These are phyloP conservation scores for Saksenaea vasiformis DNA, from an alignment of 371 early-diverging fungal genomes.

Conservation along the genomic window DNA sequence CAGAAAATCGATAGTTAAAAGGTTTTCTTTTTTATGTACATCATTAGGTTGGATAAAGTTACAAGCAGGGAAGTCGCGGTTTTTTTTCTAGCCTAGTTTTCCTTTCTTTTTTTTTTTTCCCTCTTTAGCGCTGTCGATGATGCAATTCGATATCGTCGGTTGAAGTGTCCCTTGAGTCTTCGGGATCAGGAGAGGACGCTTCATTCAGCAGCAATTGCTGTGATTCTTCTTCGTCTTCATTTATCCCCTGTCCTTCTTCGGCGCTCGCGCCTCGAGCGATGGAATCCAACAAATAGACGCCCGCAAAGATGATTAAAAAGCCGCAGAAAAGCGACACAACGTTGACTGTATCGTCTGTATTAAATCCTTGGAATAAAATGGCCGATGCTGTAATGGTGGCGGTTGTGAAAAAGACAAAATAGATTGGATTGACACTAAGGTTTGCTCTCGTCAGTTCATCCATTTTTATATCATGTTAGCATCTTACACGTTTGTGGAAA, in stretches of 20 bases:
- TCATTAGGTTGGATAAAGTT: not conserved
- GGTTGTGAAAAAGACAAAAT: conserved; percentile 92
- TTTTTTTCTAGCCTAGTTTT: too few species aligned
- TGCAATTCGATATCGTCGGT: not conserved
- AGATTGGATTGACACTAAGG: conserved; percentile 79
- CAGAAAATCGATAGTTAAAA: not conserved
- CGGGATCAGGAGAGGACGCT: conserved; percentile 49
- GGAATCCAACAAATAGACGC: conserved; percentile 77
- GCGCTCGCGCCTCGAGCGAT: conserved; percentile 34
- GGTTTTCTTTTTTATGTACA: not conserved
- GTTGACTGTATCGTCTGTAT: conserved; percentile 69
- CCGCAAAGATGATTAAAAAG: conserved; percentile 89
- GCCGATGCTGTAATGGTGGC: conserved; percentile 90
- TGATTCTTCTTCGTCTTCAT: conserved; percentile 18
- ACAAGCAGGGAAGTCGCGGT: not conserved
- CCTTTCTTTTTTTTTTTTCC: not conserved
- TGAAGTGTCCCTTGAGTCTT: conserved; percentile 30
- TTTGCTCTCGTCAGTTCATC: not conserved
- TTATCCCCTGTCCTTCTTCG: conserved; percentile 1
- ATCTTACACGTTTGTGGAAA: conserved; percentile 81
- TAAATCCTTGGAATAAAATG: conserved; percentile 87
- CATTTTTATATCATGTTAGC: not conserved
- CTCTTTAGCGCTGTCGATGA: not conserved
- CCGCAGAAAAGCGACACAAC: conserved; percentile 84
- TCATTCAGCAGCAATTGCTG: conserved; percentile 35